These are phyloP conservation scores for Apiotrichum montevideense DNA, from an alignment of 1,284 basidiomycete genomes.

Conservation along the genomic window DNA sequence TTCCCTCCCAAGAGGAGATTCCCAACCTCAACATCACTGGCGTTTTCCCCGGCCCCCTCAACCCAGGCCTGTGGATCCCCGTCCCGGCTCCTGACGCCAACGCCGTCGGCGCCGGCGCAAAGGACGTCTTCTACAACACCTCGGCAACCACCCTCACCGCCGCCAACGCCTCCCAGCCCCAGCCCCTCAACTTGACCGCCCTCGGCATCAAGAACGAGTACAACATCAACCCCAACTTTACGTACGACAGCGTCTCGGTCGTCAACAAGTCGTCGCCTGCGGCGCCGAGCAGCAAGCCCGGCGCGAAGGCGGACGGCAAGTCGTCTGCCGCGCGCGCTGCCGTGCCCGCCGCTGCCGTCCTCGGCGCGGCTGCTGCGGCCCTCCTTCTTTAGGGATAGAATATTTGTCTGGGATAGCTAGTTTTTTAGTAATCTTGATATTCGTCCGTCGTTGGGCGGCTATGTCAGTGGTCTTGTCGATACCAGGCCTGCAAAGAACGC, in stretches of 20 bases:
- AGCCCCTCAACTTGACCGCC: slow-evolving; percentile 24
- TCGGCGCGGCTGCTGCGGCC: not conserved
- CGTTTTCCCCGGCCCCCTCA: slow-evolving; percentile 33
- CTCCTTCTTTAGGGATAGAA: not conserved
- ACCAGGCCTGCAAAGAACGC: no score
- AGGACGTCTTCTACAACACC: slow-evolving; percentile 26
- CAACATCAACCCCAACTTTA: slow-evolving; percentile 24
- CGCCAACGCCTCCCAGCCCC: slow-evolving; percentile 14
- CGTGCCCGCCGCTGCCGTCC: not conserved
- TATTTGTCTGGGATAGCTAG: no score
- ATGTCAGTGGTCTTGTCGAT: no score
- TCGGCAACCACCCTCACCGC: slow-evolving; percentile 7
- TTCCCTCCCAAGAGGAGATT: slow-evolving; percentile 18
- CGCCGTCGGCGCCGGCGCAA: slow-evolving; percentile 35
- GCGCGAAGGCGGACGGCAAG: not conserved
- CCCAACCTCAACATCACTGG: slow-evolving; percentile 42
- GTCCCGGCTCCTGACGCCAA: slow-evolving; percentile 35
- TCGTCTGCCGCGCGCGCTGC: not conserved
- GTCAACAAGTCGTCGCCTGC: slow-evolving; percentile 10
- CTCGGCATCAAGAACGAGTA: slow-evolving; percentile 21
- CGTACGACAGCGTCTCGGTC: slow-evolving; percentile 9
- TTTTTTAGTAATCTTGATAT: no score
- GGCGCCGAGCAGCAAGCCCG: not conserved
- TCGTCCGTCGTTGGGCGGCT: no score
- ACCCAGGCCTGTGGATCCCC: slow-evolving; percentile 26